phyloP scores from a whole-genome alignment of 2,329 filamentous ascomycete genomes.

The Claviceps sorghi region DNA sequence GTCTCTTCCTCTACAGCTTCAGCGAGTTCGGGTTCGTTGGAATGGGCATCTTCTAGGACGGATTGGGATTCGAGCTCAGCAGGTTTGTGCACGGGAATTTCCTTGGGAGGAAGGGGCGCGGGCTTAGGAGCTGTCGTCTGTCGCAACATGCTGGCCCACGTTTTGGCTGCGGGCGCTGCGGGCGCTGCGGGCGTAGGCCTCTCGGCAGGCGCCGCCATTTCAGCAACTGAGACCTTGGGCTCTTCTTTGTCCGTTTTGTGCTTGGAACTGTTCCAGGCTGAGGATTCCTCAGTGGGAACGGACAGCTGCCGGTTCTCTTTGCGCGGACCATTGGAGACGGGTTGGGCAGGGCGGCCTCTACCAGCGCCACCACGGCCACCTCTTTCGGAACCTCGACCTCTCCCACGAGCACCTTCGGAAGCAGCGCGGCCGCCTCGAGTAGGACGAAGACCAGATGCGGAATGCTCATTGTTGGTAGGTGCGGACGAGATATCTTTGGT shows the following conservation, averaged over 20 bases:
- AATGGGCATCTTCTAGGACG: slow-evolving; percentile 17
- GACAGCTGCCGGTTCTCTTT: slow-evolving; percentile 42
- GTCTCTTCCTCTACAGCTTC: slow-evolving; percentile 22
- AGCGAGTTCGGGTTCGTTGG: slow-evolving; percentile 20
- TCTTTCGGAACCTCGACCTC: slow-evolving; percentile 47
- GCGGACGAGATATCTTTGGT: slow-evolving; percentile 46
- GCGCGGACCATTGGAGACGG: slow-evolving; percentile 46
- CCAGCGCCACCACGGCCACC: slow-evolving; percentile 38
- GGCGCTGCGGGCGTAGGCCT: slow-evolving; percentile 17
- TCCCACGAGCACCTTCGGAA: slow-evolving; percentile 47
- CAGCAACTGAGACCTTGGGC: slow-evolving; percentile 18
- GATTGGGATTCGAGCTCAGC: slow-evolving; percentile 23
- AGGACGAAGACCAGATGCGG: slow-evolving; percentile 29
- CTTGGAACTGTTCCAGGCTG: slow-evolving; percentile 30
- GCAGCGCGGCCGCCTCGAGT: slow-evolving; percentile 47
- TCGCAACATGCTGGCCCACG: slow-evolving; percentile 65
- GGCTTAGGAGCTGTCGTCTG: slow-evolving; percentile 44
- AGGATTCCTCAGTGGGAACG: slow-evolving; percentile 56
- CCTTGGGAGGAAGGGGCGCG: slow-evolving; percentile 10
- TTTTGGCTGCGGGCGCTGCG: slow-evolving; percentile 34
- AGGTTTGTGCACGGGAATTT: slow-evolving; percentile 23
- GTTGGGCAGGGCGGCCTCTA: slow-evolving; percentile 46
- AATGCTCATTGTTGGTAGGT: slow-evolving; percentile 32
- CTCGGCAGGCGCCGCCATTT: slow-evolving; percentile 21
- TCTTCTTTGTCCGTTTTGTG: slow-evolving; percentile 20